Conservation (phyloP, 2,329 filamentous ascomycete species). For the Verticillium nonalfalfae region DNA sequence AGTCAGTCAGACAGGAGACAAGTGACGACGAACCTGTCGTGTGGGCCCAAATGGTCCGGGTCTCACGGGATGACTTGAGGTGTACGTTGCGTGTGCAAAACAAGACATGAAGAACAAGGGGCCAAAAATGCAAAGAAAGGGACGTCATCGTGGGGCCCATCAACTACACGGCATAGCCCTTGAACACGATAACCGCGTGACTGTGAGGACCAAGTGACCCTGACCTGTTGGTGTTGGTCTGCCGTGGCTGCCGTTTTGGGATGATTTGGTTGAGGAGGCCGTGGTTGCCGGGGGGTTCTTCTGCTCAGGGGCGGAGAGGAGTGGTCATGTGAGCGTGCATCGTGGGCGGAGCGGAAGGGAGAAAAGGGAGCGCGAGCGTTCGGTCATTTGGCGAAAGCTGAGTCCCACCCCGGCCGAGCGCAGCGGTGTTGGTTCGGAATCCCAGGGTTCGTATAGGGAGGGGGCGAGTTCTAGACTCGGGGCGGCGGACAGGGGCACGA, state of each 20-base stretch:
- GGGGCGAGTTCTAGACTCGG: background rate
- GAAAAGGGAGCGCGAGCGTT: background rate
- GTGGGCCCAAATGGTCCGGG: background rate
- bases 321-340: slow-evolving; percentile 8
- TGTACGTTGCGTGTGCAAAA: background rate
- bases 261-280: background rate
- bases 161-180: too few species aligned
- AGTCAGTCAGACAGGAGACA: too few species aligned
- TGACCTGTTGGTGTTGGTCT: background rate
- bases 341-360: background rate
- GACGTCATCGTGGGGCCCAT: background rate
- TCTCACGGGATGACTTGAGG: background rate
- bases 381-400: background rate
- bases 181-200: background rate
- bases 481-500: background rate
- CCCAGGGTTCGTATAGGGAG: background rate
- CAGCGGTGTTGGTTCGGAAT: background rate
- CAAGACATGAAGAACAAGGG: background rate
- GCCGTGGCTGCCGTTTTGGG: background rate
- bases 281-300: background rate
- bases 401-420: background rate
- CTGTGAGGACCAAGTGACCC: background rate
- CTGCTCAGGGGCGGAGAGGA: background rate
- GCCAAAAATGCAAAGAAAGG: too few species aligned
- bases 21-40: too few species aligned